A percentile compares a stretch with the other conserved stretches of the same genome.
These are phyloP conservation scores for Pseudisothecium myosuroides DNA, from an alignment of 225 moss, liverwort and hornwort genomes.

Conservation along the genomic window DNA sequence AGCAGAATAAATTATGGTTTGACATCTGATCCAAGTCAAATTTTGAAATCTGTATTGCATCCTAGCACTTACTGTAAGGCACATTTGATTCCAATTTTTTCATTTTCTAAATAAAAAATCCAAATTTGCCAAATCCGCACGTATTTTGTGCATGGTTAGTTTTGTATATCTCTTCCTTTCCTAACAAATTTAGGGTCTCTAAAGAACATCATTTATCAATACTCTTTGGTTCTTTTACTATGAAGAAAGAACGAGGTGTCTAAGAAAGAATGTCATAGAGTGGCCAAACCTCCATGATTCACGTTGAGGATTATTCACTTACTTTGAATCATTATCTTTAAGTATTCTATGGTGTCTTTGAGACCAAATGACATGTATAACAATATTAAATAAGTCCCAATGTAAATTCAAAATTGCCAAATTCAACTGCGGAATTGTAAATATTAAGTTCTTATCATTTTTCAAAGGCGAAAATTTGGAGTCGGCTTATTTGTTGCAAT, in stretches of 20 bases:
- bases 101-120: neutral
- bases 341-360: accelerated
- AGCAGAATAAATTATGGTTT: neutral
- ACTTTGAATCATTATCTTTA: neutral
- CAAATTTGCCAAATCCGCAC: neutral
- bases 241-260: neutral
- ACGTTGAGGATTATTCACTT: neutral
- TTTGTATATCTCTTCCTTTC: neutral
- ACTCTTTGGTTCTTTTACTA: neutral
- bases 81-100: neutral
- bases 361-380: neutral
- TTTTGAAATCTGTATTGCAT: accelerated
- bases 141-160: neutral
- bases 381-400: neutral
- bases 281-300: neutral
- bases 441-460: neutral
- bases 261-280: accelerated
- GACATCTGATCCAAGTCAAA: accelerated
- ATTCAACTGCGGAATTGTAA: neutral
- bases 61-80: accelerated
- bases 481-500: neutral
- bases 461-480: accelerated
- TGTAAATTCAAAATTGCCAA: neutral
- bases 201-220: neutral
- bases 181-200: neutral